Evolutionary conservation across 331 rosid genomes (phyloP).

Genomic region (Dryas integrifolia): DNA sequence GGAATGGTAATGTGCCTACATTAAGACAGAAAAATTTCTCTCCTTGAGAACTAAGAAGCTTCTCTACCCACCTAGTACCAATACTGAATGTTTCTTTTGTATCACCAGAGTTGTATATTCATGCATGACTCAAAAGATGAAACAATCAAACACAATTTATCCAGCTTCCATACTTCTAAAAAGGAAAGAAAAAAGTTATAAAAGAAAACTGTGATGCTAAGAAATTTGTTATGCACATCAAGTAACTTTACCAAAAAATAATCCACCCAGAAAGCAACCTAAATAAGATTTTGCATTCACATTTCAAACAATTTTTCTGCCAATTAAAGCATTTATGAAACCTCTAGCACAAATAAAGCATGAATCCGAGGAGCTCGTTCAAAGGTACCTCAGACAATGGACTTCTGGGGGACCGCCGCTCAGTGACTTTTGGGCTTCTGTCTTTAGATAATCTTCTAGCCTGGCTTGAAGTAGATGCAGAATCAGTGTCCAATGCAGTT

Average conservation of each 20-base stretch:
- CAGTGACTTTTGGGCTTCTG: conserved; percentile 74
- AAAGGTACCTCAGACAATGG: conserved; percentile 70
- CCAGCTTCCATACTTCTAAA: neutral
- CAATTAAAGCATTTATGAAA: neutral
- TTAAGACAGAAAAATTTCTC: neutral
- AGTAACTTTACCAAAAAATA: neutral
- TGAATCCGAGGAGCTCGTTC: neutral
- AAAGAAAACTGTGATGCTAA: neutral
- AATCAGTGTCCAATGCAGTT: conserved; percentile 46
- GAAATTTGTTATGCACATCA: neutral
- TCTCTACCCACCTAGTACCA: neutral
- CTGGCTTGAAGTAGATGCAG: conserved; percentile 55
- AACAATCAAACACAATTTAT: neutral
- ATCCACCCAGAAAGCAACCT: neutral
- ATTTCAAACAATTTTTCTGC: neutral
- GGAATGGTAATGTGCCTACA: neutral
- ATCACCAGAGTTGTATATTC: neutral
- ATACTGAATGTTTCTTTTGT: neutral
- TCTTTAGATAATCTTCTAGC: conserved; percentile 57
- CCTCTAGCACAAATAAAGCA: neutral
- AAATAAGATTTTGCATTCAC: neutral
- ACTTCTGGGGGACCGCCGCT: conserved; percentile 86
- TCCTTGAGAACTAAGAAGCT: neutral
- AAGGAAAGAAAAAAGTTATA: neutral
- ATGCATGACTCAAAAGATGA: neutral